Percentiles rank a stretch among this genome's conserved stretches.
Conservation (phyloP, 2,329 filamentous ascomycete genomes). For the Exophiala lecanii-corni region DNA sequence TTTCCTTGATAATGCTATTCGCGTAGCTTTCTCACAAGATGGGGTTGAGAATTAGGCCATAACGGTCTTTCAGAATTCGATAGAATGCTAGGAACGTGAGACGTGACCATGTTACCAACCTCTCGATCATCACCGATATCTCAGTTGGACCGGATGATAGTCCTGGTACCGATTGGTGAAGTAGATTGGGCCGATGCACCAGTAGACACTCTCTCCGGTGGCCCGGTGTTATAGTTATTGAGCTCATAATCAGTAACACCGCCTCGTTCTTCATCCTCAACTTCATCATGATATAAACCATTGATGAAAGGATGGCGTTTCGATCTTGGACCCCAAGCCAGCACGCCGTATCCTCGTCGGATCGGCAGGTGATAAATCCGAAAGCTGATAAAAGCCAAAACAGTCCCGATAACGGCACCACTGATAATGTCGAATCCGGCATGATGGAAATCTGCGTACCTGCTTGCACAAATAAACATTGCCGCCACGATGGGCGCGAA, state of each 20-base stretch:
- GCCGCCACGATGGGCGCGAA: slow-evolving; percentile 68
- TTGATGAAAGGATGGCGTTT: background rate
- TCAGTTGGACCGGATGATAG: no score
- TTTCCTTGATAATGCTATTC: no score
- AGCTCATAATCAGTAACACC: background rate
- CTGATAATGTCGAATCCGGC: slow-evolving; percentile 88
- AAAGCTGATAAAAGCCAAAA: slow-evolving; percentile 70
- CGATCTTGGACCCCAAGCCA: background rate
- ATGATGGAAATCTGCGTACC: slow-evolving; percentile 83
- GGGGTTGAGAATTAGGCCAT: no score
- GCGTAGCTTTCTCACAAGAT: no score
- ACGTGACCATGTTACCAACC: no score
- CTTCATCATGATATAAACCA: background rate
- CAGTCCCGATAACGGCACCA: slow-evolving; percentile 69
- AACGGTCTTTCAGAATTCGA: no score
- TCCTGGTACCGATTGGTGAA: no score
- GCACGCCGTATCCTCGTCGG: slow-evolving; percentile 36
- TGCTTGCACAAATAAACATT: slow-evolving; percentile 73
- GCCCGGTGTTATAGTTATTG: background rate
- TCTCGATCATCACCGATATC: no score
- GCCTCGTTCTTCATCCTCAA: background rate
- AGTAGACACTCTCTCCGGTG: background rate
- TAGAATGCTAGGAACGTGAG: no score
- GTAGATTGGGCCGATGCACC: background rate
- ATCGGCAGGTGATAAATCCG: slow-evolving; percentile 80